Percentiles rank a stretch among this genome's conserved stretches.
These are phyloP conservation scores for Shiraia sp. DNA, from an alignment of 2,329 filamentous ascomycete genomes.

Conservation along the genomic window DNA sequence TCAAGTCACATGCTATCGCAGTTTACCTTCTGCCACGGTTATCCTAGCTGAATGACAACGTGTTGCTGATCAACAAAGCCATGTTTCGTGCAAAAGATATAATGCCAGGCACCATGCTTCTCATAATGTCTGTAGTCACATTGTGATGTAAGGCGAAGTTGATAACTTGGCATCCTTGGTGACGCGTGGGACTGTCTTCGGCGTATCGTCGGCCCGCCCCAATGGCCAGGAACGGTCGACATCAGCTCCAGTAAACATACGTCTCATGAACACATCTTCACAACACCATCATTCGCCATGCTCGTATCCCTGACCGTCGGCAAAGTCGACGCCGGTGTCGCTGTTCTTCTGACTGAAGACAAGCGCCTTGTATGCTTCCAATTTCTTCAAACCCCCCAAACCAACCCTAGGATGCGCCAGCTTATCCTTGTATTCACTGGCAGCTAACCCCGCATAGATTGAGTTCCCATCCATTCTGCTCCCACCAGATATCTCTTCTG, in stretches of 20 bases:
- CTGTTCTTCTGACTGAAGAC: constrained; percentile 93
- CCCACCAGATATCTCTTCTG: constrained; percentile 90
- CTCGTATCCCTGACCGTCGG: constrained; percentile 96
- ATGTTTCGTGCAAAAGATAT: too few species aligned
- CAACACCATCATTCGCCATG: constrained; percentile 55
- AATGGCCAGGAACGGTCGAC: neutral
- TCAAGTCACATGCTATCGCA: too few species aligned
- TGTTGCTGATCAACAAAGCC: too few species aligned
- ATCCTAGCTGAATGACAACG: too few species aligned
- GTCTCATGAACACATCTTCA: neutral
- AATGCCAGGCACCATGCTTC: too few species aligned
- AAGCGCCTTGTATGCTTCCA: constrained; percentile 78
- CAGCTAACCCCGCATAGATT: constrained; percentile 64
- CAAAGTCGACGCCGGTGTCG: constrained; percentile 98
- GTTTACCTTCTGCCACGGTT: too few species aligned
- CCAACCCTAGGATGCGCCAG: constrained; percentile 15
- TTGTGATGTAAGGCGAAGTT: too few species aligned
- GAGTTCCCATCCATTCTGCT: constrained; percentile 98
- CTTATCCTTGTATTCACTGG: constrained; percentile 23
- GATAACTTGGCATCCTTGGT: too few species aligned
- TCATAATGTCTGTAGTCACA: too few species aligned
- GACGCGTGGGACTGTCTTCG: too few species aligned
- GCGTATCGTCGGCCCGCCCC: neutral
- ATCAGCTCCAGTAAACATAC: constrained; percentile 1
- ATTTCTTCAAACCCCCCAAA: constrained; percentile 17